A percentile compares a stretch with the other conserved stretches of the same genome.
These are phyloP conservation scores for Suhomyces emberorum DNA, from an alignment of 805 yeast species.

Conservation along the genomic window DNA sequence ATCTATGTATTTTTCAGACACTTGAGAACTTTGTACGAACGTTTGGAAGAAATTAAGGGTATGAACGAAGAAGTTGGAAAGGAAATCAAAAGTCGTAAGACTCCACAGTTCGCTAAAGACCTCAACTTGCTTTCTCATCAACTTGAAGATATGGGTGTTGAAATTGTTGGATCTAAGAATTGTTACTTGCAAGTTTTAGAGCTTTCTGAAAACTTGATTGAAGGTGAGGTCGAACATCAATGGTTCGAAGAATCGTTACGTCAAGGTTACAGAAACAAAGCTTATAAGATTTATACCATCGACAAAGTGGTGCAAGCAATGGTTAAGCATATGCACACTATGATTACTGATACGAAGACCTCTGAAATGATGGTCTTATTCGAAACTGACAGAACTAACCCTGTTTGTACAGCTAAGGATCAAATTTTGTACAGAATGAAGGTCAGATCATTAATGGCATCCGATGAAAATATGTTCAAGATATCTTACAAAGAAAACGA, in stretches of 20 bases:
- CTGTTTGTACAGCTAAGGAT: conserved; percentile 70
- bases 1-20: conserved; percentile 88
- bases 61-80: conserved; percentile 67
- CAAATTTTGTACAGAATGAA: conserved; percentile 90
- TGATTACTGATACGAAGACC: conserved; percentile 74
- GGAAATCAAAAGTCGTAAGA: conserved; percentile 62
- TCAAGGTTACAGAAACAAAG: conserved; percentile 91
- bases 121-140: conserved; percentile 78
- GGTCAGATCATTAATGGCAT: conserved; percentile 71
- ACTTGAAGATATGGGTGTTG: conserved; percentile 75
- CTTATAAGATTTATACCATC: conserved; percentile 87
- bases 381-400: conserved; percentile 71
- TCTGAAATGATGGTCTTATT: conserved; percentile 77
- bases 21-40: conserved; percentile 72
- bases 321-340: conserved; percentile 79
- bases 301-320: conserved; percentile 80
- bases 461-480: conserved; percentile 91
- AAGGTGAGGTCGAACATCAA: conserved; percentile 88
- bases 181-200: conserved; percentile 77
- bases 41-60: conserved; percentile 73
- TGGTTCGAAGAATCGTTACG: conserved; percentile 94
- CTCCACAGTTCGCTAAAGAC: conserved; percentile 80
- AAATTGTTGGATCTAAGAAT: conserved; percentile 57
- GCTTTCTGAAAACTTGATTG: conserved; percentile 72
- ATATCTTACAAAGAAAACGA: conserved; percentile 61